Percentiles rank a stretch among this genome's conserved stretches.
Evolutionary conservation across 306 rosid genomes (phyloP).

Genomic region (Vigna angularis): DNA sequence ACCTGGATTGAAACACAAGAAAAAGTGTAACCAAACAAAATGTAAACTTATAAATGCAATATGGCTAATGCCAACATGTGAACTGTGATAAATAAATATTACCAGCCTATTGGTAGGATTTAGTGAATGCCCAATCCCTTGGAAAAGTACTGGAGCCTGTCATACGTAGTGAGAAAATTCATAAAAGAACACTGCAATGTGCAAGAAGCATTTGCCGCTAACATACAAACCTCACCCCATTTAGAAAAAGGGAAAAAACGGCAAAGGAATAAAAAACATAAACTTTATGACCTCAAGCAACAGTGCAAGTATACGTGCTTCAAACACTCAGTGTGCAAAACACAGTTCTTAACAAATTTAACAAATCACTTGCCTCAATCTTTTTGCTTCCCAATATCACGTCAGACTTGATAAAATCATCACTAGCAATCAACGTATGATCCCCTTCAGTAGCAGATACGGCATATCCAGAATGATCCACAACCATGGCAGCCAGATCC

Average conservation of each 20-base stretch:
- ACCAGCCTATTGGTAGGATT: constrained; percentile 91
- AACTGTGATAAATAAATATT: constrained; percentile 44
- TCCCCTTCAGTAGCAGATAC: constrained; percentile 82
- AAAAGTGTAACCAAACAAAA: constrained; percentile 33
- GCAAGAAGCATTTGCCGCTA: constrained; percentile 17
- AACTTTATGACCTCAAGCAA: constrained; percentile 11
- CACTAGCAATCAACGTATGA: constrained; percentile 90
- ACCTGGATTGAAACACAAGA: constrained; percentile 60
- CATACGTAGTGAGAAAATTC: constrained; percentile 44
- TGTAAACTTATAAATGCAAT: constrained; percentile 22
- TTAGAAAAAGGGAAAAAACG: background rate
- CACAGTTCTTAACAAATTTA: constrained; percentile 25
- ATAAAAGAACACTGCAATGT: constrained; percentile 30
- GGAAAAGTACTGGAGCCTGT: constrained; percentile 98
- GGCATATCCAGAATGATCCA: constrained; percentile 89
- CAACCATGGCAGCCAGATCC: constrained; percentile 79
- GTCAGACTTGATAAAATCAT: constrained; percentile 73
- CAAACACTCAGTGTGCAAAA: constrained; percentile 4
- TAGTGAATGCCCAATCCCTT: constrained; percentile 90
- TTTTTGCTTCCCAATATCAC: constrained; percentile 81
- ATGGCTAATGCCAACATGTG: constrained; percentile 23
- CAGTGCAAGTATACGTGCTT: background rate
- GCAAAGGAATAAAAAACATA: constrained; percentile 11
- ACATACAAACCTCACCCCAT: background rate
- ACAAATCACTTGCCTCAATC: constrained; percentile 72